Percentiles rank a stretch among this genome's conserved stretches.
Conservation (phyloP, 129 eudicot species). For the Tagetes patula region DNA sequence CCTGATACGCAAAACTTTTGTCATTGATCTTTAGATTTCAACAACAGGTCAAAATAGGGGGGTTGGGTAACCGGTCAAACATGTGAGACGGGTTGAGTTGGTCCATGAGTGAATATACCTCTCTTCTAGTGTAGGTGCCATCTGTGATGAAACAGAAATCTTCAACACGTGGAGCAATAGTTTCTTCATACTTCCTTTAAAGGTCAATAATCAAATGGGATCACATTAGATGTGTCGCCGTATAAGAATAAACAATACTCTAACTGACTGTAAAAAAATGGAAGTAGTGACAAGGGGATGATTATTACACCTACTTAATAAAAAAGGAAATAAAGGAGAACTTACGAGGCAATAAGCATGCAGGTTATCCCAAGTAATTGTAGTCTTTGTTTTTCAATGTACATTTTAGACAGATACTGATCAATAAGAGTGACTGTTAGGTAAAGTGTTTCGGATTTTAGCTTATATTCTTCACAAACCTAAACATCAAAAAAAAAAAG, state of each 20-base stretch:
- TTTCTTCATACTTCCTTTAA: conserved; percentile 88
- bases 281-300: background rate
- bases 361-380: conserved; percentile 96
- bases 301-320: conserved; percentile 9
- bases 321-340: conserved; percentile 5
- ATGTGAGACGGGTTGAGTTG: background rate
- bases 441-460: conserved; percentile 85
- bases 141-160: conserved; percentile 97
- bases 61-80: background rate
- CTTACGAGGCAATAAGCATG: conserved; percentile 99
- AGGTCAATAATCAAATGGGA: conserved; percentile 27
- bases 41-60: background rate
- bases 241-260: conserved; percentile 15
- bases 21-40: conserved; percentile 4
- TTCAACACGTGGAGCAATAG: conserved; percentile 82
- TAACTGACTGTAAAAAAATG: background rate
- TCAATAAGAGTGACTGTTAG: conserved; percentile 87
- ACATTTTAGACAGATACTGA: conserved; percentile 65
- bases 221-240: conserved; percentile 8
- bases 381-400: conserved; percentile 76
- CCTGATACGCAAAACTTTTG: conserved; percentile 47
- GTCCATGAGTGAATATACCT: conserved; percentile 51
- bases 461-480: conserved; percentile 86
- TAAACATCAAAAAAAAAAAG: conserved; percentile 31
- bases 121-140: conserved; percentile 79